Evolutionary conservation across 768 basidiomycete genomes (phyloP), one percentile per base, ranked within the genome.

Genomic region (Leccinum rimulosum): DNA sequence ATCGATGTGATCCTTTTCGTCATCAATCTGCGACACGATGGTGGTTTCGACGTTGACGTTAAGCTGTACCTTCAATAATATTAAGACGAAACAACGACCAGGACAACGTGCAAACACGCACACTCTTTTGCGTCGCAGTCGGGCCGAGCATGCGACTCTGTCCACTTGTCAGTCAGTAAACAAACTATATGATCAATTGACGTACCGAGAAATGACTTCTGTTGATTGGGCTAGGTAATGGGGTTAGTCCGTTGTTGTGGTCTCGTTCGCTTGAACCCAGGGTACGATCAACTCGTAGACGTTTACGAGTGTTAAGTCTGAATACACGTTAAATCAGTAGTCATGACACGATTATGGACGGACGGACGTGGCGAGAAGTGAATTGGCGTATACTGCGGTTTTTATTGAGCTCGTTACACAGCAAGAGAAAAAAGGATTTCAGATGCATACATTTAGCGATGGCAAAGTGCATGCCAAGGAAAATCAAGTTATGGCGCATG

Each of bases 401-500:
- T 17, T 15, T 3, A 2, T 43, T 60, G 6, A 62, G 28, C 1
- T 27, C 6, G 33, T 19, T 31, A 25, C 3, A 6, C 0, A 11
- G 9, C n/a, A 40, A 40, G 9, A 14, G 17, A n/a, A 40, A n/a
- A 40, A 43, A n/a, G 17, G n/a, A 36, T 30, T n/a, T 31, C 1
- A 11, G 45, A 36, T 25, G 10, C 74, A 0, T 61, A 73, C 72
- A 14, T 57, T 73, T 73, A 8, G 73, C 72, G 11, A 73, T 73
- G 1, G 72, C 69, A 54, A 73, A 73, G 60, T 73, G 72, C 70
- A 73, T 73, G 5, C 70, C 72, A 3, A 73, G 62, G 68, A 75
- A 73, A 56, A 73, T 72, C 60, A 73, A 49, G 47, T 73, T 73
- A 36, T 75, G 72, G 17, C 72, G 74, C 74, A 73, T 73, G 25